Evolutionary conservation across 352 stramenopile genomes (phyloP).

Genomic region (Phytophthora sp.): DNA sequence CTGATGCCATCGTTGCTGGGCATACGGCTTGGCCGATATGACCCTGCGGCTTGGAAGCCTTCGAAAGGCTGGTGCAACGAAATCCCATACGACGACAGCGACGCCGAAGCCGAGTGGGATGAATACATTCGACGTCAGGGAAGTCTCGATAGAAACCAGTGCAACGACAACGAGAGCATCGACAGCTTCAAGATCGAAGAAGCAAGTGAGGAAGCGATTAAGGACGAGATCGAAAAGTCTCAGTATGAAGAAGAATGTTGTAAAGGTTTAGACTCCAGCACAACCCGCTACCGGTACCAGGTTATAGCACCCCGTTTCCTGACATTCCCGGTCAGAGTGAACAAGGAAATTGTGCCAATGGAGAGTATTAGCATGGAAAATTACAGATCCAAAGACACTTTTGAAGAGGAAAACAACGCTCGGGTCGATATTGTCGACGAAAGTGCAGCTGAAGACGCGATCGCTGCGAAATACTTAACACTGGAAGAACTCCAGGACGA

Average conservation of each 20-base stretch:
- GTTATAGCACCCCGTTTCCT: not conserved
- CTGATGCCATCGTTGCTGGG: constrained; percentile 35
- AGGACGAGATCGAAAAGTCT: constrained; percentile 25
- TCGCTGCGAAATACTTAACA: constrained; percentile 1
- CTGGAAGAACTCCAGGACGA: constrained; percentile 14
- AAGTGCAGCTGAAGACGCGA: not conserved
- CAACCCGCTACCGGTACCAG: not conserved
- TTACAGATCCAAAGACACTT: too few relatives aligned
- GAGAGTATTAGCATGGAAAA: too few relatives aligned
- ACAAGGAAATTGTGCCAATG: not conserved
- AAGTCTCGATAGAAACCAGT: constrained; percentile 18
- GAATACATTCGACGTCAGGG: constrained; percentile 23
- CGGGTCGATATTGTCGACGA: too few relatives aligned
- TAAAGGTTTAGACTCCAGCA: not conserved
- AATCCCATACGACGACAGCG: constrained; percentile 25
- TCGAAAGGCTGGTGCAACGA: constrained; percentile 33
- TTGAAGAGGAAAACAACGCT: not conserved
- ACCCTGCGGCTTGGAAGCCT: constrained; percentile 23
- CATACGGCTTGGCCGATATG: constrained; percentile 17
- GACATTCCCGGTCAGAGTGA: constrained; percentile 8
- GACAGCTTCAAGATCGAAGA: constrained; percentile 28
- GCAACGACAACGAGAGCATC: constrained; percentile 22
- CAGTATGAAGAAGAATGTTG: constrained; percentile 5
- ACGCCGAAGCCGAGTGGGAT: constrained; percentile 26
- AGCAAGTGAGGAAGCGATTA: constrained; percentile 28